These are phyloP conservation scores for Nakazawaea peltata DNA, from an alignment of 805 yeast species.

Conservation along the genomic window DNA sequence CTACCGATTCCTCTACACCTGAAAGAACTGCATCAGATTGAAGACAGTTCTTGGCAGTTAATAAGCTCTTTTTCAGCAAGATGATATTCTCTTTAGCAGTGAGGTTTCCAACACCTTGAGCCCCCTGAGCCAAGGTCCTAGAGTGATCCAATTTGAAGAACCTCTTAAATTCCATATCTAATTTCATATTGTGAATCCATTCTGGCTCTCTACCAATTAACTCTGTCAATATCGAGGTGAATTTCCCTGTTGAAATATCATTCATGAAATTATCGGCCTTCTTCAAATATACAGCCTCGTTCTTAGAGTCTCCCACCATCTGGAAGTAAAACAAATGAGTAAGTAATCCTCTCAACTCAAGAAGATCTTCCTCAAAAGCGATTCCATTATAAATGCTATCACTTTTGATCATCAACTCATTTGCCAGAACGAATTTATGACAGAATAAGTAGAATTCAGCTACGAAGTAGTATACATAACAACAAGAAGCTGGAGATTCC, in stretches of 20 bases:
- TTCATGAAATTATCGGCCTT: conserved; percentile 4
- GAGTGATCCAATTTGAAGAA: conserved; percentile 11
- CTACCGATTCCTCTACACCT: conserved; percentile 40
- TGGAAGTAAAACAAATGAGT: conserved; percentile 15
- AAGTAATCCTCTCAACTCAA: conserved; percentile 13
- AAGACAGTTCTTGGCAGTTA: conserved; percentile 22
- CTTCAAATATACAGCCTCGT: conserved; percentile 5
- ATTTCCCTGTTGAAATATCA: conserved; percentile 1
- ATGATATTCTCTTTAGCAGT: conserved; percentile 16
- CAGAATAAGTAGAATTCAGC: conserved; percentile 17
- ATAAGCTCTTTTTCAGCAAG: conserved; percentile 20
- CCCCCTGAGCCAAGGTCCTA: conserved; percentile 15
- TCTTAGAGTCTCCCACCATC: conserved; percentile 9
- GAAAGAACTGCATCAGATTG: conserved; percentile 40
- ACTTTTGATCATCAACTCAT: conserved; percentile 9
- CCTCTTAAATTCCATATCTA: conserved; percentile 13
- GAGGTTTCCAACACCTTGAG: conserved; percentile 14
- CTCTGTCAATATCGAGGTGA: conserved; percentile 12
- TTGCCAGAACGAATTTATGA: conserved; percentile 11
- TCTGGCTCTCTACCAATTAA: conserved; percentile 10
- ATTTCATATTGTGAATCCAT: conserved; percentile 1
- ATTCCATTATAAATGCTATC: conserved; percentile 11
- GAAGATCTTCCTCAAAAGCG: conserved; percentile 9
- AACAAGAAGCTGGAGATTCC: conserved; percentile 20
- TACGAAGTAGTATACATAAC: conserved; percentile 13